Evolutionary conservation across 2,329 filamentous ascomycete genomes (phyloP).

Genomic region (Fusarium multiceps): DNA sequence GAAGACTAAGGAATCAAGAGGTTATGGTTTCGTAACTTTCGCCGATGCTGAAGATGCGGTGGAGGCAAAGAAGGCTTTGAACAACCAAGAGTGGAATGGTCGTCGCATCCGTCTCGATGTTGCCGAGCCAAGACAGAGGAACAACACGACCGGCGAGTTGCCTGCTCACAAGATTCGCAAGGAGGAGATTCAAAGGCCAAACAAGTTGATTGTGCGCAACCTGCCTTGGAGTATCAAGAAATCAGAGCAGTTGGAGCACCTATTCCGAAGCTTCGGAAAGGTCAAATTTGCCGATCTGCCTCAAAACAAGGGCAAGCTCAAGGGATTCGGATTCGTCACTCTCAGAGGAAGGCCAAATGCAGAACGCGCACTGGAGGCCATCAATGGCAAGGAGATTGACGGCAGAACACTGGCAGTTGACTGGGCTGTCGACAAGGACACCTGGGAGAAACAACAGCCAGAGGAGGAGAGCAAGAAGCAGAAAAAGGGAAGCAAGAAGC

Average conservation of each 20-base stretch:
- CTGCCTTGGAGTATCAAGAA: slow-evolving; percentile 95
- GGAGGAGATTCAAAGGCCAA: slow-evolving; percentile 69
- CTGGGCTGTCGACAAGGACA: slow-evolving; percentile 93
- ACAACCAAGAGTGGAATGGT: slow-evolving; percentile 81
- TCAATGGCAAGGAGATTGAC: slow-evolving; percentile 92
- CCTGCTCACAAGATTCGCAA: slow-evolving; percentile 65
- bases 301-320: slow-evolving; percentile 77
- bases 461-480: slow-evolving; percentile 50
- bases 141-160: slow-evolving; percentile 58
- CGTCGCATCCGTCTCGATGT: slow-evolving; percentile 87
- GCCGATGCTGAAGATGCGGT: slow-evolving; percentile 91
- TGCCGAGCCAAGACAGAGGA: slow-evolving; percentile 84
- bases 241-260: slow-evolving; percentile 78
- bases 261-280: slow-evolving; percentile 92
- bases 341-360: slow-evolving; percentile 90
- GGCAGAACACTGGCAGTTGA: slow-evolving; percentile 91
- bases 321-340: slow-evolving; percentile 93
- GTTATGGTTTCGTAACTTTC: slow-evolving; percentile 97
- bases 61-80: slow-evolving; percentile 82
- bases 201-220: slow-evolving; percentile 90
- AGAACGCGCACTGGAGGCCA: slow-evolving; percentile 82
- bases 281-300: slow-evolving; percentile 89
- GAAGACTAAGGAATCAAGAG: slow-evolving; percentile 85
- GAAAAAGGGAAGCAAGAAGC: slow-evolving; percentile 52
- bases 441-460: slow-evolving; percentile 77